Conservation (phyloP, 2,329 filamentous ascomycete genomes). For the Sclerotinia sclerotiorum region DNA sequence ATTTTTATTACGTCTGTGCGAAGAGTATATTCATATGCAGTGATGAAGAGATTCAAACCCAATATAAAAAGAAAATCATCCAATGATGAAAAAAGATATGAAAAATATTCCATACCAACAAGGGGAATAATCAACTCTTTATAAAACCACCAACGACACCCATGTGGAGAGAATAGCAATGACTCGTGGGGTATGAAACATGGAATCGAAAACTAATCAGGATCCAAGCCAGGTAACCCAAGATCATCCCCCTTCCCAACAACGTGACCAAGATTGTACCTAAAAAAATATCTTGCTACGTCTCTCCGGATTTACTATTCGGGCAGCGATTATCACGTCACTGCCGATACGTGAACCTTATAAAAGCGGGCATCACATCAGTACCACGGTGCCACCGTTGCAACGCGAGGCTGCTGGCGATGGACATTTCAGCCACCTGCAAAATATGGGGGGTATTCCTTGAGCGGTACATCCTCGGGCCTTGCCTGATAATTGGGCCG, state of each 20-base stretch:
- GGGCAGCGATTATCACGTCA: constrained; percentile 9
- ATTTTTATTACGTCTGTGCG: background rate
- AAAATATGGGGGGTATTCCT: constrained; percentile 4
- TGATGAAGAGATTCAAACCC: background rate
- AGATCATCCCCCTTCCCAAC: constrained; percentile 11
- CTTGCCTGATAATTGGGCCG: background rate
- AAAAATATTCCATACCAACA: background rate
- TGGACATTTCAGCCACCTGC: background rate
- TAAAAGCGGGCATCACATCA: background rate
- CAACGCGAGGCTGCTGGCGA: background rate
- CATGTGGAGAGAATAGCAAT: background rate
- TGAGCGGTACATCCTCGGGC: constrained; percentile 19
- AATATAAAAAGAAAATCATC: background rate
- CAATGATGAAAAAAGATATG: background rate
- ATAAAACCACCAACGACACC: background rate
- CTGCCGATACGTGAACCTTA: background rate
- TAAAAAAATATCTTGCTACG: background rate
- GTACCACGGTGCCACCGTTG: too few relatives aligned
- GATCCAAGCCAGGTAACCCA: background rate
- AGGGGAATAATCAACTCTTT: constrained; percentile 9
- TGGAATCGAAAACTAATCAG: constrained; percentile 1
- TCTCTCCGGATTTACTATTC: constrained; percentile 9
- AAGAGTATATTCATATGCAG: constrained; percentile 9
- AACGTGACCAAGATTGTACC: background rate
- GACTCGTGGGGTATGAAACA: background rate